phyloP scores from a whole-genome alignment of 306 rosid genomes.

The Cicer chorassanicum region DNA sequence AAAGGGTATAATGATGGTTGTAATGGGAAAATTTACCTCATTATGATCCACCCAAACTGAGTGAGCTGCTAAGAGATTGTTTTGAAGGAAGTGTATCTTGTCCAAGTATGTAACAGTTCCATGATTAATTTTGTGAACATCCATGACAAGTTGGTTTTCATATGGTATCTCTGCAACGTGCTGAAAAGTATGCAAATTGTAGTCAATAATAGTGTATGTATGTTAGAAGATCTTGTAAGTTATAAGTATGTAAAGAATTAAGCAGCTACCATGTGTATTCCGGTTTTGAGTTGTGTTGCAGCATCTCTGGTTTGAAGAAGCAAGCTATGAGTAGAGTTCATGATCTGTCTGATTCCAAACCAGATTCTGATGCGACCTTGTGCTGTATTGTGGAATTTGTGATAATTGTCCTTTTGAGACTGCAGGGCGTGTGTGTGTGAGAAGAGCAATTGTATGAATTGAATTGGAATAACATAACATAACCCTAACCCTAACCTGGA shows the following conservation, averaged over 20 bases:
- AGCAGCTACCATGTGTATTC: constrained; percentile 71
- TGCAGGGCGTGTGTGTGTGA: not conserved
- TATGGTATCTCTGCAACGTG: constrained; percentile 92
- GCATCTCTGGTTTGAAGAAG: constrained; percentile 69
- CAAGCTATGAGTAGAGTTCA: constrained; percentile 75
- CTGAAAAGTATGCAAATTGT: constrained; percentile 51
- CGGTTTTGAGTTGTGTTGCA: constrained; percentile 74
- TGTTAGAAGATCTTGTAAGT: not conserved
- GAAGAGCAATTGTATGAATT: too few species aligned
- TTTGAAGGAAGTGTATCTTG: constrained; percentile 62
- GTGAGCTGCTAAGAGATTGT: constrained; percentile 85
- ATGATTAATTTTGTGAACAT: constrained; percentile 62
- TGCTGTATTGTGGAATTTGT: constrained; percentile 71
- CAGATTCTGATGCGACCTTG: constrained; percentile 86
- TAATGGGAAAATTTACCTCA: constrained; percentile 58
- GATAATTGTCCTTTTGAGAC: constrained; percentile 75
- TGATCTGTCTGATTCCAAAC: constrained; percentile 88
- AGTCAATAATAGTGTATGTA: not conserved
- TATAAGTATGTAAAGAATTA: not conserved
- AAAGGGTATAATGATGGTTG: constrained; percentile 3
- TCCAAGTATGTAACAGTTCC: constrained; percentile 90
- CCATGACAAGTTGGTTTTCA: constrained; percentile 76
- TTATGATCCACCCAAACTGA: constrained; percentile 71
- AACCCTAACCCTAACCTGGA: constrained; percentile 27
- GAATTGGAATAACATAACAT: too few species aligned